A percentile compares a stretch with the other conserved stretches of the same genome.
These are phyloP conservation scores for Saturnispora quitensis DNA, from an alignment of 805 yeast species.

Conservation along the genomic window DNA sequence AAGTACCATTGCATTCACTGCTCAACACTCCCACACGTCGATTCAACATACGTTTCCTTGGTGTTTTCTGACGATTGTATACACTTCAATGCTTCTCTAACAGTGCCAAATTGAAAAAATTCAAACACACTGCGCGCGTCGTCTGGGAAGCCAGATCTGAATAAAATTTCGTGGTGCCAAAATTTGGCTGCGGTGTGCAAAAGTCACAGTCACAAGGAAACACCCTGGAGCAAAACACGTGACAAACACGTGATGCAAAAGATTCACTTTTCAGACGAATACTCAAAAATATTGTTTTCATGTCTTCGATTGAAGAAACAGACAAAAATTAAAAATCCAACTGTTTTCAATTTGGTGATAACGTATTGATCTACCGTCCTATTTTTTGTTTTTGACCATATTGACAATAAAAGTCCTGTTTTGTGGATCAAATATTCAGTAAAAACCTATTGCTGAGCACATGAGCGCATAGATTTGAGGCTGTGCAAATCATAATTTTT, in stretches of 20 bases:
- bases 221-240: background rate
- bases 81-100: background rate
- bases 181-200: background rate
- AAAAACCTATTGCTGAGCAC: background rate
- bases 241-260: constrained; percentile 1
- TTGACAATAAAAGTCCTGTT: no score
- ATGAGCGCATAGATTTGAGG: background rate
- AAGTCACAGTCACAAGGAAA: constrained; percentile 1
- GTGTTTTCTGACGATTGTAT: constrained; percentile 1
- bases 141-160: background rate
- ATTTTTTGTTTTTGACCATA: no score
- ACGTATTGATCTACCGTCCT: no score
- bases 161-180: background rate
- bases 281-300: background rate
- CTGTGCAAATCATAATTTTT: background rate
- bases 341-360: no score
- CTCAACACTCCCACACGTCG: background rate
- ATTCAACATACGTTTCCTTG: constrained; percentile 7
- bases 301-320: no score
- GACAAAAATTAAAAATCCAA: no score
- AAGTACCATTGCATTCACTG: background rate
- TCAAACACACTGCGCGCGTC: constrained; percentile 1
- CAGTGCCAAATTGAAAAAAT: background rate
- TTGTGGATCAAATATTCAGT: no score
- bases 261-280: background rate